Percentiles rank a stretch among this genome's conserved stretches.
These are phyloP conservation scores for Decorospora gaudefroyi DNA, from an alignment of 2,329 filamentous ascomycete species.

Conservation along the genomic window DNA sequence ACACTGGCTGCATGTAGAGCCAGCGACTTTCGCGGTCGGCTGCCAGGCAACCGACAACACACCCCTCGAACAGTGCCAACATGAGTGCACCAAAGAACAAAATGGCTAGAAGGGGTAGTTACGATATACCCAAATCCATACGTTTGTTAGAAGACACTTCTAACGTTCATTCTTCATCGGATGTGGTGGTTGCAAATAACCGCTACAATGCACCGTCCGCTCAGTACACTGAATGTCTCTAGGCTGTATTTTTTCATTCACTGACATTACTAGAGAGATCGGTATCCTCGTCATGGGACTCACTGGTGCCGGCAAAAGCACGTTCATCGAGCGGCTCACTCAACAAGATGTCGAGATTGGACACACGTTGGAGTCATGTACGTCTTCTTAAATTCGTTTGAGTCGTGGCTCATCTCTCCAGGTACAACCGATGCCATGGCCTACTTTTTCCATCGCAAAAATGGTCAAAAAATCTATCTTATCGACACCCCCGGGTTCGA, in stretches of 20 bases:
- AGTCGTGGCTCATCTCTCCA: background rate
- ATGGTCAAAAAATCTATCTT: conserved; percentile 20
- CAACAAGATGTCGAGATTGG: conserved; percentile 30
- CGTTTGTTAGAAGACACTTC: background rate
- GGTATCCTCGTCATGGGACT: conserved; percentile 50
- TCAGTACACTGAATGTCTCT: background rate
- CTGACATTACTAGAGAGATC: conserved; percentile 4
- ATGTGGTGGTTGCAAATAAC: background rate
- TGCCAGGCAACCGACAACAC: too few species aligned
- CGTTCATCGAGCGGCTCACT: conserved; percentile 39
- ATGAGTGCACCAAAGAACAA: background rate
- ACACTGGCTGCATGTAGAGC: background rate
- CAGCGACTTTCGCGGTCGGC: background rate
- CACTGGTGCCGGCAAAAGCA: conserved; percentile 50
- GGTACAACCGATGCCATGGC: conserved; percentile 9
- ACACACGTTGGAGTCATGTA: conserved; percentile 28
- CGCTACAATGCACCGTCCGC: background rate
- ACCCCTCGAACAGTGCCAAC: background rate
- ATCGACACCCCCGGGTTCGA: conserved; percentile 58
- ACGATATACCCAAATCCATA: background rate
- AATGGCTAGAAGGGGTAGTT: background rate
- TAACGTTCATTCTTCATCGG: background rate
- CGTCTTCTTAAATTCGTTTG: conserved; percentile 9
- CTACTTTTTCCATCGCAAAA: conserved; percentile 1
- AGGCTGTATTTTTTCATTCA: background rate